These are phyloP conservation scores for Cucurbita moschata DNA, from an alignment of 306 rosid genomes.

Conservation along the genomic window DNA sequence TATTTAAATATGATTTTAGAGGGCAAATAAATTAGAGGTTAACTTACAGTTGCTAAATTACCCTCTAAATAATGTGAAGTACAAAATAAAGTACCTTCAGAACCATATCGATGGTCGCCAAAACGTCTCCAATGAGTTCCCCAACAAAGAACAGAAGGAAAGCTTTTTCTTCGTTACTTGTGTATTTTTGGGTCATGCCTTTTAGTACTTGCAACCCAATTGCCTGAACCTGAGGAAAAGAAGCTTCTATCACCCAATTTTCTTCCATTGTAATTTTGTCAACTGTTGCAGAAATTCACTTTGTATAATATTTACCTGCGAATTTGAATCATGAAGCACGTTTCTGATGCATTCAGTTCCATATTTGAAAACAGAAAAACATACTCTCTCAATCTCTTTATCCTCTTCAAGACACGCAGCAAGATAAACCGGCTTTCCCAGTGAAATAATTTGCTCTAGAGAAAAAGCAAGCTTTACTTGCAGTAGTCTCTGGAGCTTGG, in stretches of 20 bases:
- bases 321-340: conserved; percentile 47
- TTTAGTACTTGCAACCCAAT: conserved; percentile 78
- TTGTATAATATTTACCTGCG: conserved; percentile 37
- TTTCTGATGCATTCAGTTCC: conserved; percentile 51
- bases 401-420: conserved; percentile 24
- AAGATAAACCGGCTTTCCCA: conserved; percentile 49
- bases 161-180: conserved; percentile 34
- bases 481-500: conserved; percentile 25
- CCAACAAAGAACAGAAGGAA: conserved; percentile 58
- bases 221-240: conserved; percentile 48
- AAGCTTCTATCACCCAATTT: conserved; percentile 17
- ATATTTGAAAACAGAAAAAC: conserved; percentile 27
- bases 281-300: background rate
- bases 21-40: no score
- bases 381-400: conserved; percentile 19
- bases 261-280: conserved; percentile 8
- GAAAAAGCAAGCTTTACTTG: conserved; percentile 73
- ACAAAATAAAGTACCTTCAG: conserved; percentile 36
- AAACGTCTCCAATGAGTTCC: conserved; percentile 49
- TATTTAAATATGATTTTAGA: no score
- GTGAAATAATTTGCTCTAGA: conserved; percentile 55
- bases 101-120: conserved; percentile 36
- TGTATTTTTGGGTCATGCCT: conserved; percentile 41
- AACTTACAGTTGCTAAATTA: no score
- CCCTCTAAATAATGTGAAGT: background rate